Evolutionary conservation across 345 rosid genomes (phyloP).

Genomic region (Brassica incana): DNA sequence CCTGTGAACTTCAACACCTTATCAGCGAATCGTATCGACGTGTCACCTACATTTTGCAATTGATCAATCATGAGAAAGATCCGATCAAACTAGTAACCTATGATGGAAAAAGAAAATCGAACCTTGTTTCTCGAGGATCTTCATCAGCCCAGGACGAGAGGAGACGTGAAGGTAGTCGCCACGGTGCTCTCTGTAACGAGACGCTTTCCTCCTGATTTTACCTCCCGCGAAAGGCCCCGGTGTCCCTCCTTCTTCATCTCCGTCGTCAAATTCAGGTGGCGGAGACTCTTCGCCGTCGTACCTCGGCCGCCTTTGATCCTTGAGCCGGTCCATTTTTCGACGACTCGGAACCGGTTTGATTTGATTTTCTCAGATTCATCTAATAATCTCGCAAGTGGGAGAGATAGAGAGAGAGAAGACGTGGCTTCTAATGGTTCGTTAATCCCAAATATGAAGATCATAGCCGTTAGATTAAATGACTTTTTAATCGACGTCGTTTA

Average conservation of each 20-base stretch:
- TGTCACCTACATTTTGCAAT: constrained; percentile 63
- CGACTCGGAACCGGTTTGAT: constrained; percentile 26
- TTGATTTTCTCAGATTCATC: neutral
- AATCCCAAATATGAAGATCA: neutral
- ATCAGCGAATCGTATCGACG: constrained; percentile 74
- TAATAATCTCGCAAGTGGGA: constrained; percentile 5
- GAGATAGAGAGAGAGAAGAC: neutral
- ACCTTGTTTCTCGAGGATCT: constrained; percentile 89
- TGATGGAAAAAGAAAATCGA: neutral
- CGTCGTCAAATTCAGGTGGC: constrained; percentile 37
- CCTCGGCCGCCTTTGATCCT: constrained; percentile 48
- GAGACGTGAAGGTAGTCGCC: constrained; percentile 90
- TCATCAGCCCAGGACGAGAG: constrained; percentile 65
- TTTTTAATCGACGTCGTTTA: neutral
- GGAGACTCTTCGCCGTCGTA: constrained; percentile 49
- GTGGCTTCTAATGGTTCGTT: constrained; percentile 29
- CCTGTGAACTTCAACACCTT: constrained; percentile 86
- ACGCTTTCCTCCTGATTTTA: constrained; percentile 80
- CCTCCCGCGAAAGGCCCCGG: constrained; percentile 87
- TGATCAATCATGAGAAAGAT: neutral
- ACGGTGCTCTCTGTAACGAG: constrained; percentile 67
- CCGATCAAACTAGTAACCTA: neutral
- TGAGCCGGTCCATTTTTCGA: constrained; percentile 46
- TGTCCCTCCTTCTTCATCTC: constrained; percentile 43
- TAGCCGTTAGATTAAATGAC: constrained; percentile 21